These are phyloP conservation scores for Cyathus striatus DNA, from an alignment of 768 basidiomycete genomes.

Conservation along the genomic window DNA sequence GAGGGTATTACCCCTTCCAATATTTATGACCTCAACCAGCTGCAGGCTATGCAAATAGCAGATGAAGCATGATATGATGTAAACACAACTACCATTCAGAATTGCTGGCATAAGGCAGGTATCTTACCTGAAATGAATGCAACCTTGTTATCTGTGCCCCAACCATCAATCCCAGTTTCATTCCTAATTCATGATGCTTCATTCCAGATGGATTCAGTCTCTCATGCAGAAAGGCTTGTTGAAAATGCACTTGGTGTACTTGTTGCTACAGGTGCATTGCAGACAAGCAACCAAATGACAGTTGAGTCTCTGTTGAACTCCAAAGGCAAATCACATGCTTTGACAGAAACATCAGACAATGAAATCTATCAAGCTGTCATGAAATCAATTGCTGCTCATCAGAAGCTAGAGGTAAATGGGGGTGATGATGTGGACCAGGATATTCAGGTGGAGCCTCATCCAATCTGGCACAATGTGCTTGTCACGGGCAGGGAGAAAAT, in stretches of 20 bases:
- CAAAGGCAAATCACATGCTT: constrained; percentile 10
- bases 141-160: constrained; percentile 4
- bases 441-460: constrained; percentile 6
- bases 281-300: constrained; percentile 16
- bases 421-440: constrained; percentile 12
- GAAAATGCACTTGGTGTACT: constrained; percentile 14
- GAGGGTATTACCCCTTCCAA: constrained; percentile 17
- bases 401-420: constrained; percentile 10
- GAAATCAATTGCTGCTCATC: constrained; percentile 12
- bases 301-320: constrained; percentile 24
- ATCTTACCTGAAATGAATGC: constrained; percentile 19
- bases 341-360: constrained; percentile 14
- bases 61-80: constrained; percentile 31
- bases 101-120: constrained; percentile 31
- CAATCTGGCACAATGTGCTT: constrained; percentile 13
- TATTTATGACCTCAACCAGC: constrained; percentile 33
- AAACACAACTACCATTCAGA: constrained; percentile 22
- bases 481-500: too few species aligned
- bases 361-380: constrained; percentile 19
- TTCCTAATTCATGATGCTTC: constrained; percentile 11
- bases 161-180: constrained; percentile 14
- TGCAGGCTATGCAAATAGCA: constrained; percentile 30
- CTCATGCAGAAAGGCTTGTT: constrained; percentile 13
- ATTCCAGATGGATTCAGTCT: constrained; percentile 6
- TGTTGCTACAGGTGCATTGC: constrained; percentile 16